A percentile compares a stretch with the other conserved stretches of the same genome.
These are phyloP conservation scores for Paecilomyces niveus DNA, from an alignment of 2,329 filamentous ascomycete genomes.

Conservation along the genomic window DNA sequence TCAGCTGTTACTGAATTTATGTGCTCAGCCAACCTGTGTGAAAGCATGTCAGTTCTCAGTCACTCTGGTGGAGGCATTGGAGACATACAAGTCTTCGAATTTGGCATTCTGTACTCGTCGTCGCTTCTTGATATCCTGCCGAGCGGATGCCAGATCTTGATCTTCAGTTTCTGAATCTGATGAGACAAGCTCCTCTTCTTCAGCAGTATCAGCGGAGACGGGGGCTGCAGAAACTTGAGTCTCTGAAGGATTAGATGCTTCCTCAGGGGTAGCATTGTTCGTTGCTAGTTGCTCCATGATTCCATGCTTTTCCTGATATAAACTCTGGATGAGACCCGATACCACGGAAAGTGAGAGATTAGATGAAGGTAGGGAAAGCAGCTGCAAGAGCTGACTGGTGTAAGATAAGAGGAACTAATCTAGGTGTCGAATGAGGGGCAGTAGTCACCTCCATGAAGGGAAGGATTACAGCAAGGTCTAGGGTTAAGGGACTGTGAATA, in stretches of 20 bases:
- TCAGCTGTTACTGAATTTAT: conserved; percentile 36
- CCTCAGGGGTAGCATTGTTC: neutral
- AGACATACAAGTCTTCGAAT: conserved; percentile 41
- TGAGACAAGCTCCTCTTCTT: conserved; percentile 6
- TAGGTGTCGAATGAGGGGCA: neutral
- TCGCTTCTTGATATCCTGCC: conserved; percentile 32
- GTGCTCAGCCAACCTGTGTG: conserved; percentile 30
- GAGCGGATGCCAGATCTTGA: conserved; percentile 9
- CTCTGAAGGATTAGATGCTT: conserved; percentile 5
- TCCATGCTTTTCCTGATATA: neutral
- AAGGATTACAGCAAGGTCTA: neutral
- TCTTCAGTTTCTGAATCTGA: conserved; percentile 24
- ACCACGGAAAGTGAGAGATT: neutral
- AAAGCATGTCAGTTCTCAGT: conserved; percentile 3
- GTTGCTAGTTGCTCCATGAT: neutral
- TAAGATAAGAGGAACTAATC: neutral
- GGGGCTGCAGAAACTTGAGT: neutral
- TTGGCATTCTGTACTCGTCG: conserved; percentile 45
- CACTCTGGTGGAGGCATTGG: neutral
- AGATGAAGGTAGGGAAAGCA: neutral
- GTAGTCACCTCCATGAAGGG: neutral
- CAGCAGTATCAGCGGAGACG: neutral
- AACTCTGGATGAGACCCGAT: neutral
- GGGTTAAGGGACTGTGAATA: neutral
- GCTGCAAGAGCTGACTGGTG: neutral